Percentiles rank a stretch among this genome's conserved stretches.
These are phyloP conservation scores for Sarcodon aspratus DNA, from an alignment of 768 basidiomycete species.

Conservation along the genomic window DNA sequence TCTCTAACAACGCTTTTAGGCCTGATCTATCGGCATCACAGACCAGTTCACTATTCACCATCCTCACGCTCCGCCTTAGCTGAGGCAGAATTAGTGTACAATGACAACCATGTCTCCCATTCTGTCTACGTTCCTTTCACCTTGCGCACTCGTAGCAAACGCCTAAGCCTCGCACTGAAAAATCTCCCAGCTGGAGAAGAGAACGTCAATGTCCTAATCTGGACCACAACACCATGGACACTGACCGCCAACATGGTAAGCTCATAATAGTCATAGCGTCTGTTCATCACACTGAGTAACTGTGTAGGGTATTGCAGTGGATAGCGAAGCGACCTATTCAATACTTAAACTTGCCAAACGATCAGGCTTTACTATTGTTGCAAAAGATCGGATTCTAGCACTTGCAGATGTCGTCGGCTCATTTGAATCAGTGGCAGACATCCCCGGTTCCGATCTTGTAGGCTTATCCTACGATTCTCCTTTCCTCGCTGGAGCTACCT, in stretches of 20 bases:
- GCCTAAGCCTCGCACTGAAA: conserved; percentile 14
- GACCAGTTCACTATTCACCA: conserved; percentile 92
- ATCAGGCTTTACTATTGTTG: conserved; percentile 30
- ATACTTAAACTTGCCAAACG: conserved; percentile 8
- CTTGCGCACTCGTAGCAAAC: conserved; percentile 26
- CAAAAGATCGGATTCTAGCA: conserved; percentile 35
- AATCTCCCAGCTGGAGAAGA: conserved; percentile 18
- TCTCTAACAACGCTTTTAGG: conserved; percentile 26
- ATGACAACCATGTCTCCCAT: conserved; percentile 78
- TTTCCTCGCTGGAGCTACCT: conserved; percentile 5
- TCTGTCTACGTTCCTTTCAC: conserved; percentile 81
- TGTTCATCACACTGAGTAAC: not conserved
- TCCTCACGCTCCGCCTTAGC: conserved; percentile 90
- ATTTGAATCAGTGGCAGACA: conserved; percentile 16
- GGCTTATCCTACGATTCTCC: conserved; percentile 48
- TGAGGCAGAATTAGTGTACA: conserved; percentile 88
- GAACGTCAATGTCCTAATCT: conserved; percentile 57
- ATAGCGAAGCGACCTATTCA: conserved; percentile 50
- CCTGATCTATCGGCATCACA: conserved; percentile 74
- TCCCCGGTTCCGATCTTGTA: conserved; percentile 43
- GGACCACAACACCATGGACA: conserved; percentile 99
- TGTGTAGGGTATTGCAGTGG: conserved; percentile 77
- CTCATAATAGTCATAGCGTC: not conserved
- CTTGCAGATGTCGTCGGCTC: conserved; percentile 10
- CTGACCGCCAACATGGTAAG: conserved; percentile 89